Conservation (phyloP, 805 yeast genomes). For the Danielozyma ontarioensis region DNA sequence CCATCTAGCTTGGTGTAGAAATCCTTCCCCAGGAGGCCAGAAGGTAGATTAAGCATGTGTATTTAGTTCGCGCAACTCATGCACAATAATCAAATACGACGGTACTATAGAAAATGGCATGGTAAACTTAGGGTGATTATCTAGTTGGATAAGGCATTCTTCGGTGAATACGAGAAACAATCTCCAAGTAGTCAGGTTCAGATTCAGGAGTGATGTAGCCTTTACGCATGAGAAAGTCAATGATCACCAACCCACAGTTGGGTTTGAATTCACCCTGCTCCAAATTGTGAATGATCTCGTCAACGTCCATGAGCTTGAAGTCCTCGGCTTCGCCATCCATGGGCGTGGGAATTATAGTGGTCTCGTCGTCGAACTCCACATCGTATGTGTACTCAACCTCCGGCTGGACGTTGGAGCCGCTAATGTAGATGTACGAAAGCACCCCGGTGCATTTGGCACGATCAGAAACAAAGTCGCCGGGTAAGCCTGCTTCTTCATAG, state of each 20-base stretch:
- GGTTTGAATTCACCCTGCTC: conserved; percentile 72
- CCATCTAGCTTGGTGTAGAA: conserved; percentile 9
- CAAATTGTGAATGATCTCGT: conserved; percentile 50
- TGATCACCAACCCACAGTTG: conserved; percentile 72
- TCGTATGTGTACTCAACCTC: conserved; percentile 85
- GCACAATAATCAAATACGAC: too few relatives aligned
- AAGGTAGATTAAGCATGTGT: too few relatives aligned
- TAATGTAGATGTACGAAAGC: conserved; percentile 58
- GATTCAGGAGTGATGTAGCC: conserved; percentile 62
- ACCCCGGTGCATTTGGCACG: conserved; percentile 55
- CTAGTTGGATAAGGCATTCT: conserved; percentile 58
- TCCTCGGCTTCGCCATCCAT: conserved; percentile 62
- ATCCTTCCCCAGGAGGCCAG: too few relatives aligned
- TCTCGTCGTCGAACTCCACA: conserved; percentile 45
- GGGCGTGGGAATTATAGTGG: conserved; percentile 38
- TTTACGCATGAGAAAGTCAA: conserved; percentile 85
- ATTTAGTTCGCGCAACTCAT: too few relatives aligned
- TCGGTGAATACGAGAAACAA: conserved; percentile 61
- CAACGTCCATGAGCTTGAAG: conserved; percentile 59
- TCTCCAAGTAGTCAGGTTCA: conserved; percentile 63
- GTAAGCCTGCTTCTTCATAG: conserved; percentile 85
- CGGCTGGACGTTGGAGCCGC: conserved; percentile 59
- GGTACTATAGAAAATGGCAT: too few relatives aligned
- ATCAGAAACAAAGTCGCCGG: conserved; percentile 41
- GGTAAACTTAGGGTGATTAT: too few relatives aligned